Evolutionary conservation across 1,284 basidiomycete species (phyloP).

Genomic region (Fomitopsis betulina): DNA sequence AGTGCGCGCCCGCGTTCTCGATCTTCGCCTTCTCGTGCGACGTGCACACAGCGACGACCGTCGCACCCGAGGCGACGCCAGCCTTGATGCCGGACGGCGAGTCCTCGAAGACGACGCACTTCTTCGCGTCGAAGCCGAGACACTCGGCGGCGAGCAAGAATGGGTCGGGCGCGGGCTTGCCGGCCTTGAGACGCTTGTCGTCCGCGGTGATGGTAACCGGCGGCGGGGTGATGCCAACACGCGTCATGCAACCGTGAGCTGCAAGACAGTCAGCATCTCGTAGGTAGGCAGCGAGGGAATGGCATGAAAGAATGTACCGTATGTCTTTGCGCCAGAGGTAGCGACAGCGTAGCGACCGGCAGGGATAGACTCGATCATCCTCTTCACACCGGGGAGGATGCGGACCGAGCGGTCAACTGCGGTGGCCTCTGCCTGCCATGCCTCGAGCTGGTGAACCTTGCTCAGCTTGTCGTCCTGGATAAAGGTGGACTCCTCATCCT

Average conservation of each 20-base stretch:
- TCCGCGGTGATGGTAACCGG: constrained; percentile 76
- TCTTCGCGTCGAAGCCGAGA: constrained; percentile 55
- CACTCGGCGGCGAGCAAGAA: constrained; percentile 74
- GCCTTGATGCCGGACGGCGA: constrained; percentile 72
- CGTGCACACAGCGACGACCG: constrained; percentile 74
- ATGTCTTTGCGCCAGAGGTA: constrained; percentile 74
- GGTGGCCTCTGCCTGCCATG: constrained; percentile 59
- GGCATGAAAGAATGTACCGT: constrained; percentile 36
- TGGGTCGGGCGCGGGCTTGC: constrained; percentile 69
- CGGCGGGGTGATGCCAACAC: constrained; percentile 70
- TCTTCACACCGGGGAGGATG: constrained; percentile 71
- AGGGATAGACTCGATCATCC: constrained; percentile 66
- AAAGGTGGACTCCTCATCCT: constrained; percentile 31
- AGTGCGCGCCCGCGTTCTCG: constrained; percentile 65
- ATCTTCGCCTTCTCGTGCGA: constrained; percentile 54
- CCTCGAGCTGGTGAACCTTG: constrained; percentile 34
- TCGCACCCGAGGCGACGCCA: constrained; percentile 69
- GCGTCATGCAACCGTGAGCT: constrained; percentile 69
- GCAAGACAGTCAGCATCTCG: constrained; percentile 9
- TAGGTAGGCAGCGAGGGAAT: constrained; percentile 3
- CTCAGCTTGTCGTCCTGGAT: constrained; percentile 22
- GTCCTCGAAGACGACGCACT: constrained; percentile 73
- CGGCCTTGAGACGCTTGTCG: constrained; percentile 63
- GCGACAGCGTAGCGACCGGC: constrained; percentile 68
- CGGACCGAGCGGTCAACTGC: constrained; percentile 64